Evolutionary conservation across 305 asterid genomes (phyloP).

Genomic region (Lippia alba): DNA sequence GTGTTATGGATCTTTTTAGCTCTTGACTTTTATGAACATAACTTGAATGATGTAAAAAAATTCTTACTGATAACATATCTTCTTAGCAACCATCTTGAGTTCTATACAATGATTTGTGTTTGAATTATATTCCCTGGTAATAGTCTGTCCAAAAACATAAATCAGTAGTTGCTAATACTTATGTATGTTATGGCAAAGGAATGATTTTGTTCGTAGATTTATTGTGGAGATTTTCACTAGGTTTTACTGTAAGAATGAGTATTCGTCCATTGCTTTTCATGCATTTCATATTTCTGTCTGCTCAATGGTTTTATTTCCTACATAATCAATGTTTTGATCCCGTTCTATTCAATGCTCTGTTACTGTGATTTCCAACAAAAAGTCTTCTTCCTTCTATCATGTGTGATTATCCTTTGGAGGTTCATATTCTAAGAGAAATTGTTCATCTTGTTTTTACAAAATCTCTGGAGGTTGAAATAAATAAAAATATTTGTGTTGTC

Average conservation of each 20-base stretch:
- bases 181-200: not conserved
- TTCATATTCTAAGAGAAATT: not conserved
- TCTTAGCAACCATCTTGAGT: not conserved
- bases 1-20: conserved; percentile 5
- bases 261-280: conserved; percentile 1
- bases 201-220: not conserved
- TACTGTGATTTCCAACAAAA: not conserved
- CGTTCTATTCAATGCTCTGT: not conserved
- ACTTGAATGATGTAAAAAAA: not conserved
- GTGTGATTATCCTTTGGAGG: conserved; percentile 7
- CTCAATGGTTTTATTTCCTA: conserved; percentile 17
- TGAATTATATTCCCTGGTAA: not conserved
- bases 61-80: not conserved
- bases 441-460: not conserved
- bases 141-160: not conserved
- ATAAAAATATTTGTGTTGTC: conserved; percentile 25
- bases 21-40: not conserved
- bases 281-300: not conserved
- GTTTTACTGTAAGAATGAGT: not conserved
- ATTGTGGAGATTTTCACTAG: not conserved
- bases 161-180: not conserved
- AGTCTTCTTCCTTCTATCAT: conserved; percentile 7
- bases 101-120: not conserved
- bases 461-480: conserved; percentile 9
- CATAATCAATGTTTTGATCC: not conserved